Conservation (phyloP, 768 basidiomycete genomes). For the Amanita thiersii region DNA sequence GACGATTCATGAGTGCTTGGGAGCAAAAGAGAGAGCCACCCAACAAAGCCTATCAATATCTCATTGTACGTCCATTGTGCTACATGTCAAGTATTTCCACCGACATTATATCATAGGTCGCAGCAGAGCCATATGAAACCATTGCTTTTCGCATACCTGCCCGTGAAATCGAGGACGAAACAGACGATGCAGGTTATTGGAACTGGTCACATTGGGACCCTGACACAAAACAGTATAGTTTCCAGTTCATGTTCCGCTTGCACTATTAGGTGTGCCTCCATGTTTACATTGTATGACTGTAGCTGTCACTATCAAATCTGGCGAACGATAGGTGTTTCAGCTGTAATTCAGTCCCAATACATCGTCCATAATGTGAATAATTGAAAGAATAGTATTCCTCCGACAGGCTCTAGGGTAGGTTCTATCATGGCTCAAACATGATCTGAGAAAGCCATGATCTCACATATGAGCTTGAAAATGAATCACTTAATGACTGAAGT, state of each 20-base stretch:
- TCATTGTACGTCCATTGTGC: constrained; percentile 62
- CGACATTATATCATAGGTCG: constrained; percentile 78
- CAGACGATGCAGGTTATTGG: constrained; percentile 85
- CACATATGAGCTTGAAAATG: no score
- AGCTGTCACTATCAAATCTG: neutral
- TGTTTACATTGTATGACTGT: neutral
- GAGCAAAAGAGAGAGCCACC: constrained; percentile 94
- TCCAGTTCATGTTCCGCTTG: constrained; percentile 93
- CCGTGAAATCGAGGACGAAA: constrained; percentile 92
- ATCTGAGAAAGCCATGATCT: no score
- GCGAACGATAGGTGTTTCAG: no score
- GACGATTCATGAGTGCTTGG: constrained; percentile 96
- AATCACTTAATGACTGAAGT: no score
- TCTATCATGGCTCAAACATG: no score
- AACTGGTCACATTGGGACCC: constrained; percentile 99
- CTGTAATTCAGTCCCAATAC: no score
- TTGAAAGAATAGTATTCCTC: no score
- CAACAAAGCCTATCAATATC: constrained; percentile 95
- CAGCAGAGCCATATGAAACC: constrained; percentile 98
- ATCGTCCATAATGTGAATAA: no score
- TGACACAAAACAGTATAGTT: constrained; percentile 97
- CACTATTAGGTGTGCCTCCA: constrained; percentile 22
- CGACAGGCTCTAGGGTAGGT: no score
- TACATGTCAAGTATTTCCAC: constrained; percentile 14
- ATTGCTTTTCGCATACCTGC: constrained; percentile 99